phyloP scores from a whole-genome alignment of 331 rosid species.

The Pyrus hybrid region DNA sequence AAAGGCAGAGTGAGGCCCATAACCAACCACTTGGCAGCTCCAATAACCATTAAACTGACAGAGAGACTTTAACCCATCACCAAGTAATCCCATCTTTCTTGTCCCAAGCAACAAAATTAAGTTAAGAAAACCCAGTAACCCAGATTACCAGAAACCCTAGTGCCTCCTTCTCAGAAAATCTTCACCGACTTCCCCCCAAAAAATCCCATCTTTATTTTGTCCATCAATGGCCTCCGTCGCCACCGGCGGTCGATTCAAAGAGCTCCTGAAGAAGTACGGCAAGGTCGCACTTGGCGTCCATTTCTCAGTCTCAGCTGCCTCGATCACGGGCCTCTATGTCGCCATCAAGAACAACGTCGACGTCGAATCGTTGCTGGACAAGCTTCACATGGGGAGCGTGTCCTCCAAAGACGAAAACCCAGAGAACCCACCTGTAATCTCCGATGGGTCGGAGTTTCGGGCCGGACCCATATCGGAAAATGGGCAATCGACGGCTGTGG shows the following conservation, averaged over 20 bases:
- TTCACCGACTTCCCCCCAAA: not conserved
- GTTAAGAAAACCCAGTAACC: not conserved
- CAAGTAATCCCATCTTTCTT: not conserved
- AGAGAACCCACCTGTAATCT: conserved; percentile 1
- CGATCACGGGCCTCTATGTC: conserved; percentile 64
- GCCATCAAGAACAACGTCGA: conserved; percentile 89
- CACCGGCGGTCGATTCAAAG: conserved; percentile 60
- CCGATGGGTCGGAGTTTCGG: conserved; percentile 5
- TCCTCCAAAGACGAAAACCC: conserved; percentile 19
- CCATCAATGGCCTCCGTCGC: conserved; percentile 38
- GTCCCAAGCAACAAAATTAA: no score
- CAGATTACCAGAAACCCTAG: not conserved
- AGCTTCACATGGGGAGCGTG: conserved; percentile 46
- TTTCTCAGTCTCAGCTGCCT: conserved; percentile 61
- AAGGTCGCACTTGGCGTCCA: conserved; percentile 89
- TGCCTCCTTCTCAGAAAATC: not conserved
- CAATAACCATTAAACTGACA: no score
- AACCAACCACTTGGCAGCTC: not conserved
- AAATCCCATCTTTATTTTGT: not conserved
- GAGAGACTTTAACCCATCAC: not conserved
- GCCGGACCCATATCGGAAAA: conserved; percentile 9
- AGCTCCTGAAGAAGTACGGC: conserved; percentile 77
- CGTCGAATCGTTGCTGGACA: conserved; percentile 69
- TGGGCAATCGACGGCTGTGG: conserved; percentile 3
- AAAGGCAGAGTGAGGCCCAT: not conserved